Base-by-base conservation (phyloP, 176 grass and related monocot genomes). In the Triticum dicoccoides region DNA sequence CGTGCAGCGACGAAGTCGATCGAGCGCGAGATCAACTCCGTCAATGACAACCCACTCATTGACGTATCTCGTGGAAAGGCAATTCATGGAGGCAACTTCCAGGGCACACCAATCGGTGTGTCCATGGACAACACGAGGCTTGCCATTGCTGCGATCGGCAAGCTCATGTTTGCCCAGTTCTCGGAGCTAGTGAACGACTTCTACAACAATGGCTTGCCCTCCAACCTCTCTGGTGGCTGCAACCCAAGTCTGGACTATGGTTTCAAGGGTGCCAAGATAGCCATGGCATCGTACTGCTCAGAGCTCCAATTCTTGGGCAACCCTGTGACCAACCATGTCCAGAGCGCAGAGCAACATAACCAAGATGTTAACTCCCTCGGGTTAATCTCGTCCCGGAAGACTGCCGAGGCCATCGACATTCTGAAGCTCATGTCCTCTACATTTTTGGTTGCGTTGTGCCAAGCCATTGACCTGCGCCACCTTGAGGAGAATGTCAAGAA, bases 111-210 rank as follows among this genome's bases (percentile, higher is more conserved):
- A 21, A 92, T 97, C 41, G 94, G 94, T 25, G 94, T 97, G 61
- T 97, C 94, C 61, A 97, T 97, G 94, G 94, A 97, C 77, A 97
- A 97, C 86, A 88, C 91, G 13, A 87, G 94, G 3, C 86, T 97
- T 59, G 94, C 94, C 49, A 81, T 97, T 35, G 91, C 94, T 0
- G 89, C 94, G 49, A 92, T 97, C 17, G 89, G 91, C 21, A 97
- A 97, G 80, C 94, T 97, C 82, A 88, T 96, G 91, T 96, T 96
- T 11, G 94, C 94, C 2, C 94, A 96, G 78, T 91, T 96, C 82
- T 96, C 94, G 0, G 94, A 96, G 87, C 94, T 96, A 18, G 91
- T 93, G 41, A 96, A 96, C 21, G 94, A 96, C 70, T 96, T 86
- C 68, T 96, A 93, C 89, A 96, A 96, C 94, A 96, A 96, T 5